Evolutionary conservation across 495 filamentous ascomycete genomes (phyloP).

Genomic region (Geoglossum glabrum): DNA sequence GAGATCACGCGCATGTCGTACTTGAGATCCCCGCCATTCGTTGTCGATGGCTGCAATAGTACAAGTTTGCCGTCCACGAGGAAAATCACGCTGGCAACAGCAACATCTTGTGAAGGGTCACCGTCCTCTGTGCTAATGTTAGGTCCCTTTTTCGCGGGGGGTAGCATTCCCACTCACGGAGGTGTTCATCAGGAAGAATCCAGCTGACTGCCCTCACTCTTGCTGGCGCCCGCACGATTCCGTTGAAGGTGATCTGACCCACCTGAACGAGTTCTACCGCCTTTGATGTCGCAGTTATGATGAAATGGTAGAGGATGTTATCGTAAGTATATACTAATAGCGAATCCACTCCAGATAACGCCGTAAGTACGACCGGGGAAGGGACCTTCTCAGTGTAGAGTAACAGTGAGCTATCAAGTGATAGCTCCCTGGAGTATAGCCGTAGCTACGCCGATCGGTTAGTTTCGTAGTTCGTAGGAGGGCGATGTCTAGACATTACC

Average conservation of each 20-base stretch:
- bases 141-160: neutral
- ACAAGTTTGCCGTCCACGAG: conserved; percentile 93
- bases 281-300: conserved; percentile 51
- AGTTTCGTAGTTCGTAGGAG: neutral
- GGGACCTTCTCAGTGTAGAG: conserved; percentile 59
- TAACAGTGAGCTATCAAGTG: conserved; percentile 49
- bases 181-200: conserved; percentile 82
- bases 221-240: conserved; percentile 83
- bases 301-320: conserved; percentile 86
- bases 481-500: conserved; percentile 17
- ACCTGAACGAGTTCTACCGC: conserved; percentile 68
- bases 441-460: conserved; percentile 34
- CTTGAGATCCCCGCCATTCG: conserved; percentile 59
- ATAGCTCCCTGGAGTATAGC: conserved; percentile 71
- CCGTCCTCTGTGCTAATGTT: conserved; percentile 37
- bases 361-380: conserved; percentile 67
- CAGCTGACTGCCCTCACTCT: conserved; percentile 86
- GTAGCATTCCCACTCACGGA: conserved; percentile 30
- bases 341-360: conserved; percentile 80
- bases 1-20: conserved; percentile 97
- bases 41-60: conserved; percentile 65
- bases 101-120: conserved; percentile 89
- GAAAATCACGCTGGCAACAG: conserved; percentile 82
- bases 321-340: conserved; percentile 91
- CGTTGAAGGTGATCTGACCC: conserved; percentile 90